Evolutionary conservation across 106 monocot genomes (phyloP).

Genomic region (Dendrobium nobile): DNA sequence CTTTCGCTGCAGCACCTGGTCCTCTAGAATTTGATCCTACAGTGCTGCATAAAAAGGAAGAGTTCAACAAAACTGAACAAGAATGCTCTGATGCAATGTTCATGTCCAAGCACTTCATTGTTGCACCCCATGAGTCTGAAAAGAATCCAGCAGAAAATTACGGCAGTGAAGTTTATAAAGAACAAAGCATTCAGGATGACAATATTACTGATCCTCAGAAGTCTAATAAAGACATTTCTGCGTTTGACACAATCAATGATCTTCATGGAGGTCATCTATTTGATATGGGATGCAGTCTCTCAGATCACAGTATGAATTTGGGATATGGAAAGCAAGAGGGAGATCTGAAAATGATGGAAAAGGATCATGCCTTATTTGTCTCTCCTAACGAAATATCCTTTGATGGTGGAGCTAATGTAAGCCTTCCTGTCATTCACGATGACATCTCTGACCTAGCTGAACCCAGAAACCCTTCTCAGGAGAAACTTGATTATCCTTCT

Average conservation of each 20-base stretch:
- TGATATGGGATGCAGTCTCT: slow-evolving; percentile 23
- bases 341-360: slow-evolving; percentile 16
- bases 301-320: slow-evolving; percentile 17
- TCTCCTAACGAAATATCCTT: slow-evolving; percentile 22
- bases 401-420: slow-evolving; percentile 15
- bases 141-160: slow-evolving; percentile 37
- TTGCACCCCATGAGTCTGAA: slow-evolving; percentile 59
- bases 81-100: slow-evolving; percentile 37
- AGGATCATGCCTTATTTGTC: slow-evolving; percentile 22
- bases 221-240: slow-evolving; percentile 19
- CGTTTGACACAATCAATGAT: slow-evolving; percentile 13
- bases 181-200: slow-evolving; percentile 5
- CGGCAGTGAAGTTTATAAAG: slow-evolving; percentile 26
- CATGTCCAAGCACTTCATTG: slow-evolving; percentile 66
- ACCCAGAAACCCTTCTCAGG: slow-evolving; percentile 10
- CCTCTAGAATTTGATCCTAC: slow-evolving; percentile 17
- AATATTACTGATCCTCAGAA: not conserved
- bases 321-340: slow-evolving; percentile 23
- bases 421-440: slow-evolving; percentile 5
- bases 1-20: slow-evolving; percentile 54
- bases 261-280: slow-evolving; percentile 24
- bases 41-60: slow-evolving; percentile 11
- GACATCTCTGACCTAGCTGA: slow-evolving; percentile 12
- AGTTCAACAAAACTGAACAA: slow-evolving; percentile 11
- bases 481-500: slow-evolving; percentile 13